Evolutionary conservation across 768 basidiomycete species (phyloP).

Genomic region (Leccinum disarticulatum): DNA sequence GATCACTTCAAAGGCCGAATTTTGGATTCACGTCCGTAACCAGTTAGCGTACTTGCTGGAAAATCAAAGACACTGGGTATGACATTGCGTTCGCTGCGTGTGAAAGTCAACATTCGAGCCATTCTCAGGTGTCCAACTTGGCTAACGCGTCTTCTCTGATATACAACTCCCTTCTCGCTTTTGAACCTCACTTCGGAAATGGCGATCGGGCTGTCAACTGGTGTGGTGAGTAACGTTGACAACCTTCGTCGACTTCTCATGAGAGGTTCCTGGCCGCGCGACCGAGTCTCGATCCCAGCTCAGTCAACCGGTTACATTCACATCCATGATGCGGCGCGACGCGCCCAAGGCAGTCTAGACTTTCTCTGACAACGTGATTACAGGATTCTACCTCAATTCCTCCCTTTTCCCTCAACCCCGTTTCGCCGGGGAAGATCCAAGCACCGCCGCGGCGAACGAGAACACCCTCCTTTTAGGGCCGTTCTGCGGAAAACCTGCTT

Average conservation of each 20-base stretch:
- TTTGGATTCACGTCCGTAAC: constrained; percentile 73
- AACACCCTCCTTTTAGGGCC: constrained; percentile 66
- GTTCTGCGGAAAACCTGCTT: constrained; percentile 90
- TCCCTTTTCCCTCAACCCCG: constrained; percentile 56
- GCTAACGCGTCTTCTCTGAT: constrained; percentile 82
- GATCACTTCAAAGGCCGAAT: constrained; percentile 71
- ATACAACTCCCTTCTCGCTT: constrained; percentile 74
- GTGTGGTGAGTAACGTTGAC: constrained; percentile 67
- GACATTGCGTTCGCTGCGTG: constrained; percentile 12
- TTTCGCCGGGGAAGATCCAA: constrained; percentile 17
- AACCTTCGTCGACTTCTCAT: not conserved
- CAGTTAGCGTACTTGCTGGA: constrained; percentile 65
- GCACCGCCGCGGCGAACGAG: constrained; percentile 10
- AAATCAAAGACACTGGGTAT: constrained; percentile 77
- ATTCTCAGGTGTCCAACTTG: constrained; percentile 73
- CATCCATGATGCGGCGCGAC: not conserved
- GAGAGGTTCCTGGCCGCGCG: not conserved
- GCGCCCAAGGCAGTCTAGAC: not conserved
- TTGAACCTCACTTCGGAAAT: constrained; percentile 59
- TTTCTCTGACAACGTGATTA: constrained; percentile 21
- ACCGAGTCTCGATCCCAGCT: not conserved
- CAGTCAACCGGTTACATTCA: not conserved
- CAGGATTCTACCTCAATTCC: constrained; percentile 85
- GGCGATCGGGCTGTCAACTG: constrained; percentile 78
- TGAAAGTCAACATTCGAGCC: not conserved